Base-by-base conservation (phyloP, 805 yeast species). In the Candida bentonensis region DNA sequence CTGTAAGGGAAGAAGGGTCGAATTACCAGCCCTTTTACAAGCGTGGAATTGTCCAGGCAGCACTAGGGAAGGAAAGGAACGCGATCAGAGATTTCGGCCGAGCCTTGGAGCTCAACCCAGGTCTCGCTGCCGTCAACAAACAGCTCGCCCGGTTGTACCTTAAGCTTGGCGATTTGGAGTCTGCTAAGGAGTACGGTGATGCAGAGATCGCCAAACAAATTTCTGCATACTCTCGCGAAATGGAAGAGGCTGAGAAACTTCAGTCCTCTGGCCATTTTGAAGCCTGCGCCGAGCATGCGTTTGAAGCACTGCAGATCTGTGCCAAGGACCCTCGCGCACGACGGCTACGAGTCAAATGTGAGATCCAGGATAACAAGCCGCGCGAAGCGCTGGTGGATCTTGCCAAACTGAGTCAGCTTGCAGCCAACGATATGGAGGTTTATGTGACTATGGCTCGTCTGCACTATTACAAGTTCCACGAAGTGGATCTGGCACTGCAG, bases 401-500 rank as follows among this genome's bases (percentile, higher is more conserved):
- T 41, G 44, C 48, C 5, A 48, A 44, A n/a, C 36, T 30, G 17
- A 42, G 48, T n/a, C 49, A 52, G 20, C 51, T 58, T 9, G 61
- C 53, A 11, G 50, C 47, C 25, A 46, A 51, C 23, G 56, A 58
- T 26, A 49, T 53, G 15, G 49, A 51, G 20, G 54, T 56, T 39
- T 55, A 52, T 30, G 56, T 46, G 15, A 43, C 53, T 2, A 51
- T 60, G 26, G 62, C 67, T 15, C 45, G 49, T 39, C 57, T 75
- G 20, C 72, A 72, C 45, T 60, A 73, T 42, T 78, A 69, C 51
- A 71, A 77, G 4, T 66, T 76, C 33, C 42, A 67, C 30, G 74
- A 76, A 34, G 74, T 70, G 47, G 73, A 73, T 15, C 67, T 68
- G 22, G 71, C 82, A 0, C 61, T 73, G 53, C 67, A 60, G 47